Base-by-base conservation (phyloP, 345 rosid species). In the Nasturtium officinale region DNA sequence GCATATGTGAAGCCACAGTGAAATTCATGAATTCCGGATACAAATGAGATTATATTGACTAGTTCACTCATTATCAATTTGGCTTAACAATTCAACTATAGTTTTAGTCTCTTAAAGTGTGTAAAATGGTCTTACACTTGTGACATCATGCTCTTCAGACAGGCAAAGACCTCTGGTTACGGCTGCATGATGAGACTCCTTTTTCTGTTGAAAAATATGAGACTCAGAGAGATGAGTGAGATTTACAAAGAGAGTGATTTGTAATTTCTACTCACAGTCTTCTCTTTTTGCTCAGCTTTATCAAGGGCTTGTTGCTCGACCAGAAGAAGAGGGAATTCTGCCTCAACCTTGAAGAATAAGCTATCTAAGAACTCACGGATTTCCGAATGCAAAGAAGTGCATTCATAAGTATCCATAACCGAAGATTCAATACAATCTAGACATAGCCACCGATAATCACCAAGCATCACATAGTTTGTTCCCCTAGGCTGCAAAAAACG, bases 91-190 rank as follows among this genome's bases (percentile, higher is more conserved):
- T 29, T 29, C 32, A 29, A 57, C 25, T 45, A 20, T 63, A 37
- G 26, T 17, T n/a, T 32, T 33, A 67, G 28, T 11, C 42, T 28
- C 7, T 21, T 2, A 42, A 25, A 9, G 7, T 15, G 6, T 8
- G 43, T 9, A 9, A 29, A 38, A n/a, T 2, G 69, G 52, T 61
- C 84, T 18, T 85, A 94, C 98, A 2, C 85, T 91, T 61, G 85
- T 72, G 65, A 94, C 82, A 7, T 77, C 74, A 67, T 89, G 98
- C 43, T 86, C 97, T 83, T 94, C 90, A 0, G 95, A 94, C 80
- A 94, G 57, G 83, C 98, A 94, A 21, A 91, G 83, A 67, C 97
- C 98, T 82, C 98, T 88, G 7, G 97, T 91, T 80, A 87, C 92
- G 0, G 84, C 82, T 30, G 79, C 77, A 83, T 84, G 85, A 67